Evolutionary conservation across 2,329 filamentous ascomycete species (phyloP), one percentile per base, ranked within the genome.

Genomic region (Xylariaceae sp.): DNA sequence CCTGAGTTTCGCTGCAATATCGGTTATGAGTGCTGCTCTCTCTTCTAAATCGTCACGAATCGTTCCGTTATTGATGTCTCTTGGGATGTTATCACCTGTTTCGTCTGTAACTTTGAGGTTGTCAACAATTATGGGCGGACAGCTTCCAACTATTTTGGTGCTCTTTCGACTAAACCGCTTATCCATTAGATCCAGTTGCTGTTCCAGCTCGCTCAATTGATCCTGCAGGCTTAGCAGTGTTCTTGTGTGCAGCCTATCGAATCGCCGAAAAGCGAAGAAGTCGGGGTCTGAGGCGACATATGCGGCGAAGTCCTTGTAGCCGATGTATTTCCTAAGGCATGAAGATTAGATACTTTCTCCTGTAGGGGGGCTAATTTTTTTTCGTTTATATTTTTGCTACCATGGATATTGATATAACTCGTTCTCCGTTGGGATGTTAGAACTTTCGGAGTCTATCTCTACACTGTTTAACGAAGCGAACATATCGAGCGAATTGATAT

Each of bases 21-120:
- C 3, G 4, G 20, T 9, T 2, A 50, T 9, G 2, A 50, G 6
- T 9, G 10, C 11, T 10, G 6, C 7, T 18, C 39, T 43, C 13
- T 43, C 36, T 3, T 11, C 3, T 13, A 50, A 6, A 30, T 50
- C 47, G 20, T 50, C 37, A 18, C 47, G 47, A 21, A 50, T 50
- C 15, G 47, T 50, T 2, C 47, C 29, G 29, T 50, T 50, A 8
- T 50, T 50, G 20, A 50, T 37, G 15, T 50, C 37, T 18, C 37
- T 50, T 10, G 10, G 36, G 13, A 11, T n/a, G 5, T 30, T 27
- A 20, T 13, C 33, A 8, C 16, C 16, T 7, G 6, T 36, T 36
- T 15, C 9, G 15, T 10, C 9, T 15, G 8, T 8, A 16, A 36
- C 33, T 36, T 36, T 15, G 16, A 9, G 6, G 33, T 10, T 8